Evolutionary conservation across 2,329 filamentous ascomycete genomes (phyloP), one percentile per base, ranked within the genome.

Genomic region (Metarhizium robertsii): DNA sequence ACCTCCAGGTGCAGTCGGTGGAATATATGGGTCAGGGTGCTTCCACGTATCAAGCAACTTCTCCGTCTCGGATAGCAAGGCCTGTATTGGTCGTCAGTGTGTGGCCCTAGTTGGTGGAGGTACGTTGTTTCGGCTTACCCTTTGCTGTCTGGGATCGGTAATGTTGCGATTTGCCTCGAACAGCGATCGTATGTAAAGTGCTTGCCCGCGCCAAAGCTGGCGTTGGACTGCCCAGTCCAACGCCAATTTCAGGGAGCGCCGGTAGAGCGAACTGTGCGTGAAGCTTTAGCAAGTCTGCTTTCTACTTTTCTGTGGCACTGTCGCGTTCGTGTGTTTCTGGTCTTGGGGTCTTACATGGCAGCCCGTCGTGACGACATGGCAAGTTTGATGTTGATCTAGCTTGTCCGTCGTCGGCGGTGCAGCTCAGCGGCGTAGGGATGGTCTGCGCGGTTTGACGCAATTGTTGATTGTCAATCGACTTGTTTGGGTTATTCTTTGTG

Each of bases 221-320:
- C 94, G 84, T 70, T 96, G 89, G 60, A 97, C 91, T 56, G 90
- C 84, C 94, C 94, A 99, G 77, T 96, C 91, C 62, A 97, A 84
- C 46, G 94, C 82, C 61, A 96, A 85, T 80, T 96, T 96, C 69
- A 99, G 74, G 30, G 91, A 91, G 64, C 91, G 90, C 68, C 92
- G 87, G 74, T 99, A 99, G 58, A 99, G 86, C 46, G 83, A 86
- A 63, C 83, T 86, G 58, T 6, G 20, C 25, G 16, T 25, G 29
- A 7, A 46, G 11, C 4, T 47, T 57, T 42, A 54, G 52, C 4
- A 32, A 2, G 8, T 4, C 11, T 30, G 4, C 8, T 34, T 43
- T 16, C 34, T 6, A n/a, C 18, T n/a, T 53, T 50, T 13, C 10
- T 13, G 59, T 30, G 25, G n/a, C 6, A 20, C 42, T 6, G 16